Percentiles rank a stretch among this genome's conserved stretches.
Evolutionary conservation across 768 basidiomycete genomes (phyloP).

Genomic region (Lactifluus subvellereus): DNA sequence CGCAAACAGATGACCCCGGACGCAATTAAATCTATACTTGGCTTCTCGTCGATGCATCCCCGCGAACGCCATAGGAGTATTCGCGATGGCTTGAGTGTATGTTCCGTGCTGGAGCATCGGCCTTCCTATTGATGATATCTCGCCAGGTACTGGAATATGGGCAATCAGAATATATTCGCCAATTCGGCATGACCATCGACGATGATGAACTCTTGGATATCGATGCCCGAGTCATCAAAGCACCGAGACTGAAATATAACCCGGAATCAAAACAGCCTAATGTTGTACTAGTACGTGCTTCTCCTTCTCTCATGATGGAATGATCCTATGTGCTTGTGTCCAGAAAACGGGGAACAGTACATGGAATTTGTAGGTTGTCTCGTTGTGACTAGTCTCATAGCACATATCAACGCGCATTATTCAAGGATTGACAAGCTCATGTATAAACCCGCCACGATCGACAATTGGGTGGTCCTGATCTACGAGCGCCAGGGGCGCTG

Average conservation of each 20-base stretch:
- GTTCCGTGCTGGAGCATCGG: not conserved
- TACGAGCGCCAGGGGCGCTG: constrained; percentile 61
- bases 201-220: constrained; percentile 48
- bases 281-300: constrained; percentile 40
- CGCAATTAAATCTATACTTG: constrained; percentile 52
- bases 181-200: constrained; percentile 64
- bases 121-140: not conserved
- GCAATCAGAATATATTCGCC: constrained; percentile 48
- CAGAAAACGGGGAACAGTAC: constrained; percentile 57
- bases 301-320: not conserved
- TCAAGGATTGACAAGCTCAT: constrained; percentile 66
- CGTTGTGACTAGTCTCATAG: not conserved
- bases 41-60: constrained; percentile 61
- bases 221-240: constrained; percentile 52
- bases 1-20: constrained; percentile 63
- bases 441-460: constrained; percentile 47
- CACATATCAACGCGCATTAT: not conserved
- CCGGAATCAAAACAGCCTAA: constrained; percentile 46
- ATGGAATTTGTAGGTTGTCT: constrained; percentile 67
- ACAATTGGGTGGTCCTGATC: constrained; percentile 56
- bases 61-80: constrained; percentile 50
- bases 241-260: constrained; percentile 65
- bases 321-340: not conserved
- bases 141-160: constrained; percentile 45
- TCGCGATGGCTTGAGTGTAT: constrained; percentile 45